These are phyloP conservation scores for Posidonia australis DNA, from an alignment of 106 monocot genomes.

Conservation along the genomic window DNA sequence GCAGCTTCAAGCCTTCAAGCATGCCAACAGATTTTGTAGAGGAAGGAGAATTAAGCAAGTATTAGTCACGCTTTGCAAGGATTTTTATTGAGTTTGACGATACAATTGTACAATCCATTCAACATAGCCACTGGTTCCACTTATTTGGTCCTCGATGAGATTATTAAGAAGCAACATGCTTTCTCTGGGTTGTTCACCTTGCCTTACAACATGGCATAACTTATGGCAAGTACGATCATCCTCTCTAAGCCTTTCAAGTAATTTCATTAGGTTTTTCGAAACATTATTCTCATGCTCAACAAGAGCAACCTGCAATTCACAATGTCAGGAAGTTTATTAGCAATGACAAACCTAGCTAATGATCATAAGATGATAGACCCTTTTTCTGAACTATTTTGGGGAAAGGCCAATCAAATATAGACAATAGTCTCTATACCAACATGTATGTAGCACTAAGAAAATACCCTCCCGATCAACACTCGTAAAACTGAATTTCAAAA, in stretches of 20 bases:
- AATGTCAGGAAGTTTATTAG: too few species aligned
- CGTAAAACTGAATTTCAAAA: too few species aligned
- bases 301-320: conserved; percentile 42
- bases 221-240: conserved; percentile 46
- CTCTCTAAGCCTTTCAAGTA: conserved; percentile 40
- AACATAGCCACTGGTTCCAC: conserved; percentile 44
- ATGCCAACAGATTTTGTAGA: too few species aligned
- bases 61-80: conserved; percentile 1
- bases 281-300: conserved; percentile 34
- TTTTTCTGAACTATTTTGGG: too few species aligned
- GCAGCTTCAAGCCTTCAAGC: too few species aligned
- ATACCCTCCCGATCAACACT: too few species aligned
- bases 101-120: conserved; percentile 83
- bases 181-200: conserved; percentile 87
- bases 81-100: conserved; percentile 46
- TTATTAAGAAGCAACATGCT: conserved; percentile 49
- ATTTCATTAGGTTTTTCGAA: conserved; percentile 43
- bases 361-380: too few species aligned
- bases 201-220: conserved; percentile 53
- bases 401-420: too few species aligned
- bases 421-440: too few species aligned
- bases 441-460: too few species aligned
- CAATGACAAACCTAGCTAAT: too few species aligned
- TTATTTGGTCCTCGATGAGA: conserved; percentile 72
- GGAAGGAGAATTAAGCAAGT: too few species aligned